Percentiles rank a stretch among this genome's conserved stretches.
phyloP scores from a whole-genome alignment of 129 eudicot species.

The Helichrysum umbraculigerum region DNA sequence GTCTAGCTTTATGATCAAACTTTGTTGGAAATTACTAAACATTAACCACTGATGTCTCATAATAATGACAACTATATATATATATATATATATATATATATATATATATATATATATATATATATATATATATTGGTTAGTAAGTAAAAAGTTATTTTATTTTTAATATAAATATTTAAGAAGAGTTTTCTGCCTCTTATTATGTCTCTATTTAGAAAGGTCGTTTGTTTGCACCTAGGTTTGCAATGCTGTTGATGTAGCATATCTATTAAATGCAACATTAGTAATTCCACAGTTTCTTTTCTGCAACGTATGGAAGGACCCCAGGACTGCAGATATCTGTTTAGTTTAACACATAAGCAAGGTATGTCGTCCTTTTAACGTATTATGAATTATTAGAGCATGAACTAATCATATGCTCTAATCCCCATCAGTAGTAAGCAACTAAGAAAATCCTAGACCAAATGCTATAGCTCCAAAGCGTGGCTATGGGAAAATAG shows the following conservation, averaged over 20 bases:
- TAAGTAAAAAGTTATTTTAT: no score
- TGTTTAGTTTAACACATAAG: not conserved
- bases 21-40: no score
- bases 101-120: no score
- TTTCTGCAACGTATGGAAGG: slow-evolving; percentile 95
- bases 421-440: not conserved
- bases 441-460: not conserved
- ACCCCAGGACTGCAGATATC: slow-evolving; percentile 63
- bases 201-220: no score
- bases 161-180: no score
- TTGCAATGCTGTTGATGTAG: slow-evolving; percentile 97
- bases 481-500: not conserved
- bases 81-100: no score
- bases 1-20: no score
- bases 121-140: no score
- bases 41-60: no score
- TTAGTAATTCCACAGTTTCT: slow-evolving; percentile 90
- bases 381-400: not conserved
- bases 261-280: slow-evolving; percentile 88
- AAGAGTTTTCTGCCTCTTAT: no score
- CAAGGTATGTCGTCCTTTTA: slow-evolving; percentile 40
- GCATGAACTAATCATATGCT: not conserved
- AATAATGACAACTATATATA: no score
- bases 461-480: not conserved
- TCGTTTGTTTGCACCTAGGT: slow-evolving; percentile 54